Evolutionary conservation across 208 protist genomes (phyloP).

Genomic region (Trichomonas vaginalis): DNA sequence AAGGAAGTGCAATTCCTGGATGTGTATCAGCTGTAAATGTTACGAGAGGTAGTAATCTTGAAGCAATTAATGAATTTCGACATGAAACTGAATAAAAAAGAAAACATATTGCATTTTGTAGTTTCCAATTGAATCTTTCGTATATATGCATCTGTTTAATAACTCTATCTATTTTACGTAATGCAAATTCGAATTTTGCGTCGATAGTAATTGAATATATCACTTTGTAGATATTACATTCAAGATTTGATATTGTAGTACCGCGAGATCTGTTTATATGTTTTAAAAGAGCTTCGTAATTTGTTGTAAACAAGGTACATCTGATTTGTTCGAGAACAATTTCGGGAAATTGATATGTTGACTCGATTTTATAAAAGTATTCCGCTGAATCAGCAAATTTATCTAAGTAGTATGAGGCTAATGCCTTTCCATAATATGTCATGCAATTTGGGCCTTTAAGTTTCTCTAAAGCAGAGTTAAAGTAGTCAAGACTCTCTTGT

Average conservation of each 20-base stretch:
- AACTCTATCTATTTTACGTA: not conserved
- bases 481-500: not conserved
- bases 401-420: not conserved
- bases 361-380: not conserved
- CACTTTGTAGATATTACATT: not conserved
- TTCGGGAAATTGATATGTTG: not conserved
- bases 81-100: not conserved
- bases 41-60: not conserved
- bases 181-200: not conserved
- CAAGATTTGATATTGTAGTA: not conserved
- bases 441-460: not conserved
- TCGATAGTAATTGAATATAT: not conserved
- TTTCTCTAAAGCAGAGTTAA: not conserved
- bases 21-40: not conserved
- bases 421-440: not conserved
- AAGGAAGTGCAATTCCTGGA: not conserved
- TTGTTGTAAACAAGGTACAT: not conserved
- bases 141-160: not conserved
- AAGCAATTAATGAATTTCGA: not conserved
- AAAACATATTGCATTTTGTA: not conserved
- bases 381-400: not conserved
- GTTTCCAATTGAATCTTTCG: not conserved
- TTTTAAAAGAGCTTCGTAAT: not conserved
- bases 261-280: not conserved
- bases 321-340: not conserved